phyloP scores from a whole-genome alignment of 495 filamentous ascomycete genomes.

The Pseudomonodictys pantanalensis region DNA sequence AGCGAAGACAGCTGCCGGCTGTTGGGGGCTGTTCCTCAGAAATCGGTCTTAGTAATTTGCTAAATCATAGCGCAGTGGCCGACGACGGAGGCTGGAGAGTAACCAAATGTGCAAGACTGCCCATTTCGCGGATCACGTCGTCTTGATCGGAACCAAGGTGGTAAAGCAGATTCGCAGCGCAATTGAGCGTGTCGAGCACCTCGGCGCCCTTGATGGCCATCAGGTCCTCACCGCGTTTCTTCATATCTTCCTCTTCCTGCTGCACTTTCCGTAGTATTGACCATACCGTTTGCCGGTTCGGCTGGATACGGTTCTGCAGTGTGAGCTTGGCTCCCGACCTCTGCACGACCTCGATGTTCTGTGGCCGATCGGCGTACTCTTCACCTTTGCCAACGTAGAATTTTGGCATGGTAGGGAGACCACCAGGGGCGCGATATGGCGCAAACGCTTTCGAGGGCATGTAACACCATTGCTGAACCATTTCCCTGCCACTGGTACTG shows the following conservation, averaged over 20 bases:
- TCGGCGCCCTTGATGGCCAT: not conserved
- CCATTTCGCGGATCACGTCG: conserved; percentile 27
- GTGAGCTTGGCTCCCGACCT: conserved; percentile 9
- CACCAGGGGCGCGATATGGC: conserved; percentile 26
- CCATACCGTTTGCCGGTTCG: conserved; percentile 24
- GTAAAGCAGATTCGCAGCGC: conserved; percentile 24
- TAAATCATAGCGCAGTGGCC: too few species aligned
- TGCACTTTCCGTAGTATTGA: conserved; percentile 24
- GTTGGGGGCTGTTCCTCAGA: too few species aligned
- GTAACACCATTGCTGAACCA: conserved; percentile 31
- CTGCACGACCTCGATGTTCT: conserved; percentile 22
- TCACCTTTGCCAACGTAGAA: conserved; percentile 15
- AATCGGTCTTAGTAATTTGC: too few species aligned
- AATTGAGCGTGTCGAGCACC: conserved; percentile 16
- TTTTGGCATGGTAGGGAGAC: conserved; percentile 25
- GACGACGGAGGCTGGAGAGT: conserved; percentile 22
- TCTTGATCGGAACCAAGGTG: conserved; percentile 29
- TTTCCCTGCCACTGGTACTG: conserved; percentile 16
- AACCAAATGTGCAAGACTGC: conserved; percentile 17
- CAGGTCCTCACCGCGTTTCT: not conserved
- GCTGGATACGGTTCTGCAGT: conserved; percentile 20
- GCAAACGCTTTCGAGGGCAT: conserved; percentile 9
- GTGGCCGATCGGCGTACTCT: conserved; percentile 23
- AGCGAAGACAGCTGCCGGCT: too few species aligned
- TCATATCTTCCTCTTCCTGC: conserved; percentile 8